phyloP scores from a whole-genome alignment of 2,329 filamentous ascomycete species.

The Zopfia rhizophila region DNA sequence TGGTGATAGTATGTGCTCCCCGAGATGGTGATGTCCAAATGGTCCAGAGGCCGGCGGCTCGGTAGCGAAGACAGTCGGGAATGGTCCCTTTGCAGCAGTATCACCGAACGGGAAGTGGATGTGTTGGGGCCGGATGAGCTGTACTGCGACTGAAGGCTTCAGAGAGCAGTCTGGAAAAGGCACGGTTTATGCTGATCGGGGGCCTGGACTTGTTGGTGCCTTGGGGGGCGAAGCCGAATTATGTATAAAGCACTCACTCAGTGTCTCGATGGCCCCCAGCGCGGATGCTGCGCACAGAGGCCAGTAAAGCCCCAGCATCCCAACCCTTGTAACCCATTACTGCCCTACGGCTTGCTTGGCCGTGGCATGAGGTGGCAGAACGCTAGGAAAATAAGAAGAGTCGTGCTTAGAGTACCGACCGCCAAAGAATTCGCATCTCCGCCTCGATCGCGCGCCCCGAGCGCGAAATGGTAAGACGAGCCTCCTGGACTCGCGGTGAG shows the following conservation, averaged over 20 bases:
- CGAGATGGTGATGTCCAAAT: conserved; percentile 24
- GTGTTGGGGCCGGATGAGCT: not conserved
- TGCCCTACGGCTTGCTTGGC: conserved; percentile 45
- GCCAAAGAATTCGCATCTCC: conserved; percentile 41
- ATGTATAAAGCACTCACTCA: conserved; percentile 44
- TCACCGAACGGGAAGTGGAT: conserved; percentile 17
- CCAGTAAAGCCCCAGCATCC: conserved; percentile 34
- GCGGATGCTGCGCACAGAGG: conserved; percentile 40
- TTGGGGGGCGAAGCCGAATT: conserved; percentile 50
- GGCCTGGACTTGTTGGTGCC: conserved; percentile 42
- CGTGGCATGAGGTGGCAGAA: conserved; percentile 46
- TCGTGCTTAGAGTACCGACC: conserved; percentile 35
- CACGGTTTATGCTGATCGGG: conserved; percentile 41
- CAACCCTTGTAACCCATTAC: conserved; percentile 37
- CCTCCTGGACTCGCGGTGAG: conserved; percentile 47
- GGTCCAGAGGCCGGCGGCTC: conserved; percentile 35
- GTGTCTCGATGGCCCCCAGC: conserved; percentile 41
- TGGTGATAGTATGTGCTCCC: conserved; percentile 32
- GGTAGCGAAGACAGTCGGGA: conserved; percentile 37
- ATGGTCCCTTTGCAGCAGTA: conserved; percentile 10
- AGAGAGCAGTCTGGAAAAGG: conserved; percentile 31
- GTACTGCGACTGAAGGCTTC: conserved; percentile 18
- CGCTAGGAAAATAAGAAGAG: conserved; percentile 52
- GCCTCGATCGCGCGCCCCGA: conserved; percentile 53
- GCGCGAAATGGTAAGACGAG: conserved; percentile 42